These are phyloP conservation scores for Kentomonas sorsogonicus DNA, from an alignment of 208 protist genomes.

Conservation along the genomic window DNA sequence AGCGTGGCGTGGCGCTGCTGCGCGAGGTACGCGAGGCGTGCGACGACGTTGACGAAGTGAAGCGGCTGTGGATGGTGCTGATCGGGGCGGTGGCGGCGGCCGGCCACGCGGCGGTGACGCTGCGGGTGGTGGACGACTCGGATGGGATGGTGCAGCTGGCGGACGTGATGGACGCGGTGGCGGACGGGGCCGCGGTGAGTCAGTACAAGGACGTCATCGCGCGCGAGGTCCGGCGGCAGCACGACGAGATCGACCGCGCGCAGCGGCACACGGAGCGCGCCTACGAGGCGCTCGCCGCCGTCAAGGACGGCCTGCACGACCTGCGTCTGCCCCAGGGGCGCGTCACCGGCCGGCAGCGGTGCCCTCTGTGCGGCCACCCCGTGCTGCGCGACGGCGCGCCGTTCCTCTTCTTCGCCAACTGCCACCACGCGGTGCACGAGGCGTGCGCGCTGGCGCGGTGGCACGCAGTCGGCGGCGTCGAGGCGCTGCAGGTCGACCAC, in stretches of 20 bases:
- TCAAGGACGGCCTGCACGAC: slow-evolving; percentile 89
- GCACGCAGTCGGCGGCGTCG: slow-evolving; percentile 47
- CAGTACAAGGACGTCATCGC: slow-evolving; percentile 95
- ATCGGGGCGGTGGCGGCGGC: slow-evolving; percentile 84
- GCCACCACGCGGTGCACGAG: slow-evolving; percentile 79
- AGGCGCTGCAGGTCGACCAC: slow-evolving; percentile 62
- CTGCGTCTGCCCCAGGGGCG: slow-evolving; percentile 79
- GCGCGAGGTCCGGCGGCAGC: slow-evolving; percentile 87
- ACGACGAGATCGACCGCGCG: slow-evolving; percentile 73
- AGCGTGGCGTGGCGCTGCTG: slow-evolving; percentile 65
- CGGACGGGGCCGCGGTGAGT: slow-evolving; percentile 89
- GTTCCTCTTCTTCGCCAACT: slow-evolving; percentile 78
- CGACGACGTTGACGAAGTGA: slow-evolving; percentile 60
- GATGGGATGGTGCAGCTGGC: slow-evolving; percentile 87
- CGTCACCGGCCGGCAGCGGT: slow-evolving; percentile 77
- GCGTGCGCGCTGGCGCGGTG: slow-evolving; percentile 48
- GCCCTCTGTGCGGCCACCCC: slow-evolving; percentile 68
- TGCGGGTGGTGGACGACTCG: slow-evolving; percentile 64
- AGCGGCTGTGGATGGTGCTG: slow-evolving; percentile 92
- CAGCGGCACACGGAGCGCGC: slow-evolving; percentile 85
- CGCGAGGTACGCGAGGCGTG: slow-evolving; percentile 51
- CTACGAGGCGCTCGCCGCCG: slow-evolving; percentile 73
- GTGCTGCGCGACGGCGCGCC: slow-evolving; percentile 37
- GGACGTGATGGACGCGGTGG: slow-evolving; percentile 93
- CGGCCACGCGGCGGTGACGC: slow-evolving; percentile 55